phyloP scores from a whole-genome alignment of 2,329 filamentous ascomycete genomes.

The Mycogone perniciosa region DNA sequence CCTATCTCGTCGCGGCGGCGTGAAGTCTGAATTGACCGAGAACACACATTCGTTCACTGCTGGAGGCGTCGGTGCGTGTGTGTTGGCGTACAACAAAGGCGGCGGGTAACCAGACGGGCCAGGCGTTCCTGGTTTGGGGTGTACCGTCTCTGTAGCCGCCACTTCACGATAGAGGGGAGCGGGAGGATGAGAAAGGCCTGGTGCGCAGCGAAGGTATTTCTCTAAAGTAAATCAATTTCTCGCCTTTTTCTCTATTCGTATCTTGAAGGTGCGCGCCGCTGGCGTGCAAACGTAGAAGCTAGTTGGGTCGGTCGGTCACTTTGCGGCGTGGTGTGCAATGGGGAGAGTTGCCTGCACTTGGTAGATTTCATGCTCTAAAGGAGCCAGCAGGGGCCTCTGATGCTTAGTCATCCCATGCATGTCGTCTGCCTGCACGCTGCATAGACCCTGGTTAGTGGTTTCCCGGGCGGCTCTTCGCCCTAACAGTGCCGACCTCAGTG shows the following conservation, averaged over 20 bases:
- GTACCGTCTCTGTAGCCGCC: conserved; percentile 3
- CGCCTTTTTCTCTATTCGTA: not conserved
- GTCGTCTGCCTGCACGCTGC: not conserved
- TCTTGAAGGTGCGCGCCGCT: conserved; percentile 8
- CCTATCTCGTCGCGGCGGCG: not conserved
- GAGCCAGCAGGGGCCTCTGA: not conserved
- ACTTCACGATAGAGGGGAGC: not conserved
- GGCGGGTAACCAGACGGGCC: conserved; percentile 10
- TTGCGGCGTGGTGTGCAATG: conserved; percentile 30
- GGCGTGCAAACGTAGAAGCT: conserved; percentile 10
- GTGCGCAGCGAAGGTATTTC: not conserved
- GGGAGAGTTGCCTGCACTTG: conserved; percentile 30
- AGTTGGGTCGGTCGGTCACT: conserved; percentile 17
- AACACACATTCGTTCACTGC: not conserved
- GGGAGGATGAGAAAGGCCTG: not conserved
- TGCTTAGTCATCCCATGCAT: conserved; percentile 9
- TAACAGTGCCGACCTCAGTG: not conserved
- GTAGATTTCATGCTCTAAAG: conserved; percentile 25
- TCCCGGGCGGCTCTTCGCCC: too few species aligned
- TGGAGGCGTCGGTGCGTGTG: conserved; percentile 1
- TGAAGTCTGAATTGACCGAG: too few species aligned
- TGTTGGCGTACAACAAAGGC: conserved; percentile 10
- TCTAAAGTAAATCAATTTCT: not conserved
- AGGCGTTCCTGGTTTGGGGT: conserved; percentile 4
- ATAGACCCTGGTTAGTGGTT: not conserved